Base-by-base conservation (phyloP, 192 early-diverging fungal genomes). In the Gryganskiella cystojenkinii region DNA sequence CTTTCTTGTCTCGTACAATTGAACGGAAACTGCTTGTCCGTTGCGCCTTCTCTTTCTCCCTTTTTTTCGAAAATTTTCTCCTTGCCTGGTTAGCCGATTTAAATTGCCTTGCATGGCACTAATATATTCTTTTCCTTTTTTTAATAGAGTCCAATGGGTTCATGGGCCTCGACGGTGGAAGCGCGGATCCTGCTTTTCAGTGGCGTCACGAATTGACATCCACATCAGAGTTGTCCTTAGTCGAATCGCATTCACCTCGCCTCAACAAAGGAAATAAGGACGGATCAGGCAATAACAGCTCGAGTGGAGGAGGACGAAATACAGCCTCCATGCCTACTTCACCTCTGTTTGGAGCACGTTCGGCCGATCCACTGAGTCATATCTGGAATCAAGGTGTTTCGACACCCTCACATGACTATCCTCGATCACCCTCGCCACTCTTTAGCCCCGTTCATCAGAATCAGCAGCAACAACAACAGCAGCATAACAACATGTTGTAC, bases 281-380 rank as follows among this genome's bases (percentile, higher is more conserved):
- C n/a, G n/a, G n/a, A n/a, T n/a, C 45, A 30, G 55, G 33, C 22
- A n/a, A 17, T 19, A 20, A 45, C 13, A 51, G 27, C 4, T 50
- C 30, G n/a, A n/a, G n/a, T n/a, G n/a, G n/a, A n/a, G n/a, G n/a
- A n/a, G 30, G 44, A 27, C 54, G 65, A 22, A 67, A 17, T 33
- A 40, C 65, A 20, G 55, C 65, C n/a, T 67, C 65, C 4, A 50
- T 67, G 65, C 65, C 65, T 5, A 49, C 65, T 11, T 67, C 65
- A 3, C 65, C 65, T 20, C 25, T 44, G 30, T 58, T 67, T 49
- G 65, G 65, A 2, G 55, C 55, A 4, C 65, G 57, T 35, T 67
- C 65, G 11, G 24, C 57, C 1, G 65, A 67, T 4, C 65, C 56
- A 34, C 25, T 67, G 33, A 67, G 43, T 30, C 65, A 58, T 34